Base-by-base conservation (phyloP, 106 monocot genomes). In the Platanthera guangdongensis region DNA sequence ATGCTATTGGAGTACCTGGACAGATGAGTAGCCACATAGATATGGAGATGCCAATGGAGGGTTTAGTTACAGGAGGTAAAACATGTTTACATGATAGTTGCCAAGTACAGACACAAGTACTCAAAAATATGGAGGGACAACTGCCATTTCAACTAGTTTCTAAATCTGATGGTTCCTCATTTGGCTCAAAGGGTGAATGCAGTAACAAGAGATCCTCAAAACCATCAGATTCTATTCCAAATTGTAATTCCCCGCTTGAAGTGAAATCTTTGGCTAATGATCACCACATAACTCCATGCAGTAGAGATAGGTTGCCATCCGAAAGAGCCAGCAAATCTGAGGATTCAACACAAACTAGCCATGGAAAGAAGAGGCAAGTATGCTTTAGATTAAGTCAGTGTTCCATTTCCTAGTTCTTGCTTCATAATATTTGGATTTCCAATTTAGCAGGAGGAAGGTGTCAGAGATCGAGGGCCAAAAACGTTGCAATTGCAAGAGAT, bases 401-500 rank as follows among this genome's bases (percentile, higher is more conserved):
- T 57, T 14, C 9, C 14, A 5, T 57, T 50, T 76, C 72, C 22
- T 4, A 7, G 49, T 47, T 54, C 50, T 74, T 21, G 53, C 11
- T n/a, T 21, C 50, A 0, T n/a, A 53, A 50, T 48, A 1, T 39
- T 65, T 77, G 13, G 73, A 46, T 54, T 77, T 74, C 8, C 28
- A 72, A 76, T 54, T 73, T 85, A 52, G 9, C 82, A 90, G 87
- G 79, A 87, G 81, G 79, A 85, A 85, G 73, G 46, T 74, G 25
- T 14, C 83, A 8, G 85, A 87, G 39, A 74, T 75, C 80, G 89
- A 81, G 16, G 86, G 90, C 7, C 84, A 82, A 53, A 90, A 87
- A 50, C 74, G 83, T 7, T 90, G 90, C 81, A 85, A 75, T 78
- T 90, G 90, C 77, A 90, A 87, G 81, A 82, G 73, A 54, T 90